phyloP scores from a whole-genome alignment of 768 basidiomycete genomes.

The Clathrus columnatus region DNA sequence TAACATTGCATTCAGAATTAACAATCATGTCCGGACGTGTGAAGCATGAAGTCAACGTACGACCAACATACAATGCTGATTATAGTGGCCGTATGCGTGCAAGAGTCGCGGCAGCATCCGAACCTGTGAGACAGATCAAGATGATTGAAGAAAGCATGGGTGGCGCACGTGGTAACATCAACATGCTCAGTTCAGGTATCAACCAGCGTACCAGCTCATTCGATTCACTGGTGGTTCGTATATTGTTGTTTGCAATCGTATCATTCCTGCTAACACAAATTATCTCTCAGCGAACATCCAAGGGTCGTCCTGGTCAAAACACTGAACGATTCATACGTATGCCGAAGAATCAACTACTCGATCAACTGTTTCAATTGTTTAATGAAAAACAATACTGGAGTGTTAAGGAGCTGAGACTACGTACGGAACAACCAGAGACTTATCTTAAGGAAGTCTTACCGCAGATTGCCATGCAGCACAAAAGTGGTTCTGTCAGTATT shows the following conservation, averaged over 20 bases:
- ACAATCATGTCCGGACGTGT: conserved; percentile 56
- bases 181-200: conserved; percentile 50
- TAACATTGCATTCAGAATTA: conserved; percentile 3
- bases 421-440: conserved; percentile 77
- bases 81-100: conserved; percentile 70
- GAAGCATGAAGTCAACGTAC: conserved; percentile 71
- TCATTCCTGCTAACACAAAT: not conserved
- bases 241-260: conserved; percentile 4
- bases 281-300: conserved; percentile 22
- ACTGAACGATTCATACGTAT: conserved; percentile 91
- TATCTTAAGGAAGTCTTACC: conserved; percentile 78
- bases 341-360: conserved; percentile 79
- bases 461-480: conserved; percentile 69
- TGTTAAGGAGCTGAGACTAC: conserved; percentile 66
- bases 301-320: conserved; percentile 43
- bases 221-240: conserved; percentile 55
- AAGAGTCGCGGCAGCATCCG: conserved; percentile 56
- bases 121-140: conserved; percentile 54
- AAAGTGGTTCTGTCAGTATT: conserved; percentile 40
- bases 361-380: conserved; percentile 73
- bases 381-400: conserved; percentile 74
- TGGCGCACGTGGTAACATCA: conserved; percentile 66
- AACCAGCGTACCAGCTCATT: conserved; percentile 34
- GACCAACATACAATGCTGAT: conserved; percentile 55
- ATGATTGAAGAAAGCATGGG: conserved; percentile 65